Evolutionary conservation across 257 asterid genomes (phyloP), one percentile per base, ranked within the genome.

Genomic region (Solanum sejunctum): DNA sequence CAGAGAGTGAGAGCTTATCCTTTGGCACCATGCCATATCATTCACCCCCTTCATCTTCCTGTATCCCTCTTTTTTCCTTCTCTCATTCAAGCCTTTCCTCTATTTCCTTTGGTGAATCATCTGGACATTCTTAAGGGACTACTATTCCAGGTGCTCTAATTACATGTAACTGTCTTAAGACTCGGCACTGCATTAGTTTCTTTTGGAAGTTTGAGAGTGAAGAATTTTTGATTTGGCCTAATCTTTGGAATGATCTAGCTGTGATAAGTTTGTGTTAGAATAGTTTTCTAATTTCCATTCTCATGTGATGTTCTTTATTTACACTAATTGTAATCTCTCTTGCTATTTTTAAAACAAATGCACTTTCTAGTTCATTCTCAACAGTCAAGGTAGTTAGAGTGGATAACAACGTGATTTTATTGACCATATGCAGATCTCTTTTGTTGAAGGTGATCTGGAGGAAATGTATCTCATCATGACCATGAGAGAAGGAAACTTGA

Each of bases 391-490:
- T 77, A 77, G 82, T 77, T 77, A 21, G 82, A 51, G 63, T 55
- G 26, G 82, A 77, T 77, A 51, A 51, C 82, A 4, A 26, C 3
- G 23, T 26, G 63, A 51, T 51, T 77, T 26, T 26, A 16, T 77
- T 77, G 12, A 26, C 45, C 47, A 51, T 84, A 32, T 85, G 89
- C 97, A 93, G 99, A 97, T 93, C 86, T 96, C 98, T 64, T 91
- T 86, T 84, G 92, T 93, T 70, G 93, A 91, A 84, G 90, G 90
- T 90, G 99, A 96, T 89, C 87, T 96, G 89, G 98, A 93, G 92
- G 98, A 95, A 88, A 96, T 96, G 99, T 95, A 93, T 89, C 91
- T 90, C 89, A 91, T 95, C 88, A 93, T 96, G 99, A 93, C 98
- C 92, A 87, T 90, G 92, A 88, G 95, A 72, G 93, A 94, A 90